Conservation (phyloP, 2,329 filamentous ascomycete genomes). For the Colletotrichum horii region DNA sequence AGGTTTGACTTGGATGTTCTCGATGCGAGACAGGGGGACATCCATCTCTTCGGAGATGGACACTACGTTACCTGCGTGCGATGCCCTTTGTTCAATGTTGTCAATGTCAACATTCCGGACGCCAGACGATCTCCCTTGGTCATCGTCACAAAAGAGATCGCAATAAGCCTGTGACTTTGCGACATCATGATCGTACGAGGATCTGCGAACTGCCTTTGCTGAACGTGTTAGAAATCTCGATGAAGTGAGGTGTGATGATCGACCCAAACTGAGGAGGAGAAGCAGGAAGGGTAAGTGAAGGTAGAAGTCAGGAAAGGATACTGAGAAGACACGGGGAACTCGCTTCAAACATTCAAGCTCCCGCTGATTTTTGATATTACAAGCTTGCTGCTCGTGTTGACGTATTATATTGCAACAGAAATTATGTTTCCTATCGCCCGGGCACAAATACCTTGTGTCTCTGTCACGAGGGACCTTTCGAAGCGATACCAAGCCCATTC, state of each 20-base stretch:
- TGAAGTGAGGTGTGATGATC: background rate
- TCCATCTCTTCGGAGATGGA: background rate
- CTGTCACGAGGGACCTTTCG: background rate
- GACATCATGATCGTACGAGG: background rate
- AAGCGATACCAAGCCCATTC: background rate
- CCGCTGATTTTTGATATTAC: background rate
- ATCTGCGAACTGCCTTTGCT: background rate
- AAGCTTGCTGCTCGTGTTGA: background rate
- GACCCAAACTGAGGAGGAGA: background rate
- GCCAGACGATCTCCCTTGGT: background rate
- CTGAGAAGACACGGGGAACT: background rate
- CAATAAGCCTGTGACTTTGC: background rate
- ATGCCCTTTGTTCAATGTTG: background rate
- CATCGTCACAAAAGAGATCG: background rate
- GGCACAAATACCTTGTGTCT: background rate
- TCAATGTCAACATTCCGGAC: background rate
- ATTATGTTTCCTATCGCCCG: background rate
- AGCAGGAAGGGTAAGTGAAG: background rate
- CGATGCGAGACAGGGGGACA: background rate
- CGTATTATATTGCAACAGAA: background rate
- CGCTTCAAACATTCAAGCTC: background rate
- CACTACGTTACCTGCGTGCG: background rate
- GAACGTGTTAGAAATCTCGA: background rate
- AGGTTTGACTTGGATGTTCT: background rate
- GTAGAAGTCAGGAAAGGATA: background rate